These are phyloP conservation scores for Lichenothelia convexa DNA, from an alignment of 495 filamentous ascomycete genomes.

Conservation along the genomic window DNA sequence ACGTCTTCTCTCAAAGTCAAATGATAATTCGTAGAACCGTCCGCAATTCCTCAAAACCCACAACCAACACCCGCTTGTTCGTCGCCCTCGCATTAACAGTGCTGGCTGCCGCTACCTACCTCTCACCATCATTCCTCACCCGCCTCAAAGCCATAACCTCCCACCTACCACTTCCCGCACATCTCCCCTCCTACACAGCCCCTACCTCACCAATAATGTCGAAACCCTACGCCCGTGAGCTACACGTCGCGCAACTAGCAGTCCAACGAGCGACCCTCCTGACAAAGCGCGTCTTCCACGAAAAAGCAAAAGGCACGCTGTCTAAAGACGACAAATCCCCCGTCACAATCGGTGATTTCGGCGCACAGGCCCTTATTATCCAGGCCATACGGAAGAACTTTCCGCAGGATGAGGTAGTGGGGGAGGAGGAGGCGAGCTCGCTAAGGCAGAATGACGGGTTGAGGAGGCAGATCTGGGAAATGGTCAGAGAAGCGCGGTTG, in stretches of 20 bases:
- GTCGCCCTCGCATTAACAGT: constrained; percentile 31
- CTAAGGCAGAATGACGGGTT: constrained; percentile 50
- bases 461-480: constrained; percentile 59
- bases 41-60: too few species aligned
- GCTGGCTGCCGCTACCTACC: constrained; percentile 30
- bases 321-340: constrained; percentile 90
- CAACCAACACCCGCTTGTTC: too few species aligned
- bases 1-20: not conserved
- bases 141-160: constrained; percentile 25
- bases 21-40: not conserved
- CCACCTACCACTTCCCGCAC: constrained; percentile 15
- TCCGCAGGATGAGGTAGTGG: constrained; percentile 78
- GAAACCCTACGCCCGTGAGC: constrained; percentile 59
- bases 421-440: constrained; percentile 75
- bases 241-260: constrained; percentile 71
- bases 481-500: constrained; percentile 56
- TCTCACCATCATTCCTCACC: constrained; percentile 22
- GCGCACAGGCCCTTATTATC: constrained; percentile 92
- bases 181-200: constrained; percentile 6
- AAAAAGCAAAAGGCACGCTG: constrained; percentile 79
- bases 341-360: constrained; percentile 94
- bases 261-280: constrained; percentile 77
- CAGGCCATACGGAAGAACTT: constrained; percentile 74
- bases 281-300: constrained; percentile 84
- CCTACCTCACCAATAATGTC: constrained; percentile 23